Evolutionary conservation across 2,329 filamentous ascomycete species (phyloP).

Genomic region (Paecilomyces sp.): DNA sequence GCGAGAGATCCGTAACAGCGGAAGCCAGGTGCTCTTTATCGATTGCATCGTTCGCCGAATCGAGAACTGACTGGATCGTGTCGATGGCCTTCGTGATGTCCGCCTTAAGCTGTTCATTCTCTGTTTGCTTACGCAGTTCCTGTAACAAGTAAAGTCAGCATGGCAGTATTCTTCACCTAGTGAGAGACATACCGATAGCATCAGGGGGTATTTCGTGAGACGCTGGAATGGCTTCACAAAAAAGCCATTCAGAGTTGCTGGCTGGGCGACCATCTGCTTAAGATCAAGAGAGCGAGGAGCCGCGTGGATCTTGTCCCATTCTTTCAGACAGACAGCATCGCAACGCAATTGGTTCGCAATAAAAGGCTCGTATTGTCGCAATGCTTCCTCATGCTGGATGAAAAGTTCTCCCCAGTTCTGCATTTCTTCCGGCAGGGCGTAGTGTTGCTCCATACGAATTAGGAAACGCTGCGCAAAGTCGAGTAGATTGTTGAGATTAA

Average conservation of each 20-base stretch:
- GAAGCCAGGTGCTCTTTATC: slow-evolving; percentile 79
- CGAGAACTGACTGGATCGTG: slow-evolving; percentile 72
- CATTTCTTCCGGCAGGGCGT: slow-evolving; percentile 65
- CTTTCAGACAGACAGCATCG: slow-evolving; percentile 71
- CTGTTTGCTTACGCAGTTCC: slow-evolving; percentile 81
- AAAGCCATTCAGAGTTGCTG: slow-evolving; percentile 84
- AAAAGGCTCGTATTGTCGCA: slow-evolving; percentile 92
- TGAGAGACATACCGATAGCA: slow-evolving; percentile 61
- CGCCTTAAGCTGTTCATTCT: slow-evolving; percentile 59
- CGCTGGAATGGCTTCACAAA: slow-evolving; percentile 94
- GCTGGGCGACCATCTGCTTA: slow-evolving; percentile 72
- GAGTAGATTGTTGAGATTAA: slow-evolving; percentile 89
- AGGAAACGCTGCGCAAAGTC: slow-evolving; percentile 94
- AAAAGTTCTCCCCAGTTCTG: slow-evolving; percentile 98
- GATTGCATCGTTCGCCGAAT: slow-evolving; percentile 83
- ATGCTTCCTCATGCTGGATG: slow-evolving; percentile 72
- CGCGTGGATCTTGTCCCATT: slow-evolving; percentile 77
- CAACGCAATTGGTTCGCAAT: slow-evolving; percentile 95
- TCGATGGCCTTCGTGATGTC: slow-evolving; percentile 73
- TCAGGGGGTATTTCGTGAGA: slow-evolving; percentile 84
- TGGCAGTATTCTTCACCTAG: neutral
- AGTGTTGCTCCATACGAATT: slow-evolving; percentile 92
- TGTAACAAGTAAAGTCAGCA: slow-evolving; percentile 27
- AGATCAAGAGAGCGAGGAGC: slow-evolving; percentile 60
- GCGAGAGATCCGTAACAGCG: slow-evolving; percentile 72